These are phyloP conservation scores for Artemisia princeps DNA, from an alignment of 140 eudicot species.

Conservation along the genomic window DNA sequence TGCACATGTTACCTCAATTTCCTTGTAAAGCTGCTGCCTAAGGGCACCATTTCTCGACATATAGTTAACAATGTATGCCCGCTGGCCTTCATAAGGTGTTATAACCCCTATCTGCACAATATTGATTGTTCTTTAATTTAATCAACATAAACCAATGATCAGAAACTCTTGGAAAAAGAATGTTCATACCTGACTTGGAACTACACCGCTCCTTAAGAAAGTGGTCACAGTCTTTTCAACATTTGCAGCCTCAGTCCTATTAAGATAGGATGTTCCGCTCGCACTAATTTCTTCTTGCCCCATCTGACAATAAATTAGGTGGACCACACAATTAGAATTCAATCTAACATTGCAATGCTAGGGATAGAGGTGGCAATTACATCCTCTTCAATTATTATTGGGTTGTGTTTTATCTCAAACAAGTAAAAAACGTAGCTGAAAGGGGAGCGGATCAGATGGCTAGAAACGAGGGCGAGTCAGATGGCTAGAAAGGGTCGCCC, in stretches of 20 bases:
- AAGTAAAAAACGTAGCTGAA: too few species aligned
- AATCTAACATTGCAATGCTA: too few species aligned
- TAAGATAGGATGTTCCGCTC: slow-evolving; percentile 92
- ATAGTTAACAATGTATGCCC: slow-evolving; percentile 93
- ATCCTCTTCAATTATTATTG: too few species aligned
- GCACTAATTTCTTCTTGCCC: slow-evolving; percentile 99
- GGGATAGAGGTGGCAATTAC: too few species aligned
- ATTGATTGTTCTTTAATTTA: not conserved
- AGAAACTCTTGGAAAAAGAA: slow-evolving; percentile 11
- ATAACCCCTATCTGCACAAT: slow-evolving; percentile 83
- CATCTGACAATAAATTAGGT: slow-evolving; percentile 44
- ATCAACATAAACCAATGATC: not conserved
- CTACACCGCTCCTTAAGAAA: slow-evolving; percentile 89
- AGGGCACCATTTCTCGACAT: slow-evolving; percentile 98
- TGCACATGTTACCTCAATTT: slow-evolving; percentile 61
- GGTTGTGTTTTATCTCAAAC: too few species aligned
- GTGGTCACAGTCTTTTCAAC: slow-evolving; percentile 96
- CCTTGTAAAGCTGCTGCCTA: slow-evolving; percentile 97
- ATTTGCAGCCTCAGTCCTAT: slow-evolving; percentile 97
- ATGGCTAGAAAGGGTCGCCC: too few species aligned
- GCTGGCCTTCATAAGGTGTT: slow-evolving; percentile 98
- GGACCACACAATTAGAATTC: too few species aligned
- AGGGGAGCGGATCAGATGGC: too few species aligned
- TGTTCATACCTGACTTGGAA: slow-evolving; percentile 80
- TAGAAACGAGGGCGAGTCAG: too few species aligned